Evolutionary conservation across 768 basidiomycete species (phyloP).

Genomic region (Trametes villosa): DNA sequence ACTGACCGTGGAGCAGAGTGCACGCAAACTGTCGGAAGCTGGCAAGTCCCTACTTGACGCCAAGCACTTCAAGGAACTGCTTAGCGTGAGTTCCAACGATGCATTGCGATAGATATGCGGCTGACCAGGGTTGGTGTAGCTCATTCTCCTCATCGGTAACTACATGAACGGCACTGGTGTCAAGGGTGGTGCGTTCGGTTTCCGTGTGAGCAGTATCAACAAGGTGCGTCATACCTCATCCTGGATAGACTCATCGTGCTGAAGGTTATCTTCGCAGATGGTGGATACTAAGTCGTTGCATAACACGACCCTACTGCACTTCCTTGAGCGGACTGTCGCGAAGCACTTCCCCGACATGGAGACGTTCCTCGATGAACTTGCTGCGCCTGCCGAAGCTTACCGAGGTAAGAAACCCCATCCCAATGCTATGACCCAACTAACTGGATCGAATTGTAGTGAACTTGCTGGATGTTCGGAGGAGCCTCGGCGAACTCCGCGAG

Average conservation of each 20-base stretch:
- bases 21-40: conserved; percentile 80
- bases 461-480: conserved; percentile 82
- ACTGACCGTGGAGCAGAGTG: conserved; percentile 55
- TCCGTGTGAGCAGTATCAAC: conserved; percentile 97
- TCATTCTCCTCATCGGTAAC: conserved; percentile 95
- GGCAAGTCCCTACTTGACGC: conserved; percentile 80
- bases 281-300: conserved; percentile 97
- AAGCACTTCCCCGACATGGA: conserved; percentile 90
- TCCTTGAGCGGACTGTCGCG: conserved; percentile 85
- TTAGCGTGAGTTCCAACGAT: conserved; percentile 59
- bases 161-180: conserved; percentile 97
- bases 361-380: conserved; percentile 85
- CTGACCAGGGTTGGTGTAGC: conserved; percentile 40
- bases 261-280: conserved; percentile 51
- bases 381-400: conserved; percentile 90
- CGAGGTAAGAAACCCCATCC: conserved; percentile 59
- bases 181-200: conserved; percentile 96
- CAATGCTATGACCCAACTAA: conserved; percentile 15
- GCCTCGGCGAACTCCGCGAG: conserved; percentile 68
- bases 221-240: conserved; percentile 52
- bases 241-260: neutral
- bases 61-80: conserved; percentile 86
- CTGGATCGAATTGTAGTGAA: conserved; percentile 59
- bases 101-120: too few species aligned
- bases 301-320: conserved; percentile 93